These are phyloP conservation scores for Selaginella moellendorffii DNA, from an alignment of 75 land plant genomes.

Conservation along the genomic window DNA sequence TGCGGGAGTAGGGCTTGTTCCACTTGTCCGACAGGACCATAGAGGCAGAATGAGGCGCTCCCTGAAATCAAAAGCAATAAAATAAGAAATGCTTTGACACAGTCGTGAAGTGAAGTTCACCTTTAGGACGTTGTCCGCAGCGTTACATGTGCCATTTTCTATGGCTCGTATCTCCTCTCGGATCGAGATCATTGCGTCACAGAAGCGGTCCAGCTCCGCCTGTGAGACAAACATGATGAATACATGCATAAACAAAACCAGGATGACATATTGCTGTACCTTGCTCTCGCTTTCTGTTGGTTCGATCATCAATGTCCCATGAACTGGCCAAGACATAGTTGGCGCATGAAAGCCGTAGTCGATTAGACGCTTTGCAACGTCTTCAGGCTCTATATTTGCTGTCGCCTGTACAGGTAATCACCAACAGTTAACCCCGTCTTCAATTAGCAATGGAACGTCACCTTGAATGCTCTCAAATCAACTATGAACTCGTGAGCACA, in stretches of 20 bases:
- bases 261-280: too few species aligned
- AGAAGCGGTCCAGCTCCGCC: slow-evolving; percentile 8
- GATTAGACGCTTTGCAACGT: slow-evolving; percentile 26
- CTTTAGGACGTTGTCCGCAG: slow-evolving; percentile 82
- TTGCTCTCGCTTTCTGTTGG: slow-evolving; percentile 17
- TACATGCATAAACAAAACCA: neutral
- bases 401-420: slow-evolving; percentile 36
- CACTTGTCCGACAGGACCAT: slow-evolving; percentile 70
- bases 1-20: slow-evolving; percentile 80
- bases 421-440: neutral
- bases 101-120: slow-evolving; percentile 18
- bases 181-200: slow-evolving; percentile 8
- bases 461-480: slow-evolving; percentile 92
- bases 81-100: slow-evolving; percentile 9
- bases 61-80: slow-evolving; percentile 21
- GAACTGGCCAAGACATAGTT: slow-evolving; percentile 9
- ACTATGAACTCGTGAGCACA: slow-evolving; percentile 96
- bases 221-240: slow-evolving; percentile 22
- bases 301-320: slow-evolving; percentile 3
- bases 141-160: neutral
- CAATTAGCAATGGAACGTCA: slow-evolving; percentile 5
- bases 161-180: slow-evolving; percentile 1
- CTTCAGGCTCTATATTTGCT: slow-evolving; percentile 95
- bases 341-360: slow-evolving; percentile 9
- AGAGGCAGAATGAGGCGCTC: slow-evolving; percentile 96